A percentile compares a stretch with the other conserved stretches of the same genome.
These are phyloP conservation scores for Ophiosphaerella korrae DNA, from an alignment of 2,329 filamentous ascomycete species.

Conservation along the genomic window DNA sequence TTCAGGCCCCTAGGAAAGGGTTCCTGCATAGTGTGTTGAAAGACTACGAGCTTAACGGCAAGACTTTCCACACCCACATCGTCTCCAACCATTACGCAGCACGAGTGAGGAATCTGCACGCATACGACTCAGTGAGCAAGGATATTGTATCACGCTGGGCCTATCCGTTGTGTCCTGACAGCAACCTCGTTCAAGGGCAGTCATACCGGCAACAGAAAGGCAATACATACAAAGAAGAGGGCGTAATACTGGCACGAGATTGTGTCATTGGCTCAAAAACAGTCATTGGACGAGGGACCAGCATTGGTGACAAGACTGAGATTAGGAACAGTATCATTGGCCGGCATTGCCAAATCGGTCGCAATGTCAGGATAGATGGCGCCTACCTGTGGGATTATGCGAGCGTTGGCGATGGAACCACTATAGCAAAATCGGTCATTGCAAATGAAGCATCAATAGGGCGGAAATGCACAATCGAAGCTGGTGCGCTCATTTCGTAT, in stretches of 20 bases:
- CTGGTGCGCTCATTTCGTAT: conserved; percentile 80
- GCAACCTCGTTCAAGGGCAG: conserved; percentile 79
- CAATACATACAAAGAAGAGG: conserved; percentile 77
- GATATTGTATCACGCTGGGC: conserved; percentile 89
- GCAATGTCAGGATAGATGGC: conserved; percentile 76
- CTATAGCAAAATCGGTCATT: conserved; percentile 74
- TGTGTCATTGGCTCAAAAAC: conserved; percentile 71
- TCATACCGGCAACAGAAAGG: conserved; percentile 73
- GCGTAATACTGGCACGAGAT: conserved; percentile 74
- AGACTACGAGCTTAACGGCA: conserved; percentile 95
- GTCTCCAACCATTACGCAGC: conserved; percentile 83
- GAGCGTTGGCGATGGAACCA: conserved; percentile 74
- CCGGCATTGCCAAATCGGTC: conserved; percentile 82
- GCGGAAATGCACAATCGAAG: conserved; percentile 68
- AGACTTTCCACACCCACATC: conserved; percentile 93
- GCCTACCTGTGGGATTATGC: conserved; percentile 89
- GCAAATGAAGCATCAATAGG: conserved; percentile 75
- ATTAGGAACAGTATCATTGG: conserved; percentile 82
- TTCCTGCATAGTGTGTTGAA: conserved; percentile 93
- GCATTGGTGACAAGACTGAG: conserved; percentile 71
- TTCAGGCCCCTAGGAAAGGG: conserved; percentile 84
- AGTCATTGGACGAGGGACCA: conserved; percentile 77
- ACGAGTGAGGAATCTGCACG: conserved; percentile 80
- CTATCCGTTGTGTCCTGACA: conserved; percentile 87
- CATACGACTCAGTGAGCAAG: conserved; percentile 86